Conservation (phyloP, 164 flowering plant genomes). For the Platanus orientalis region DNA sequence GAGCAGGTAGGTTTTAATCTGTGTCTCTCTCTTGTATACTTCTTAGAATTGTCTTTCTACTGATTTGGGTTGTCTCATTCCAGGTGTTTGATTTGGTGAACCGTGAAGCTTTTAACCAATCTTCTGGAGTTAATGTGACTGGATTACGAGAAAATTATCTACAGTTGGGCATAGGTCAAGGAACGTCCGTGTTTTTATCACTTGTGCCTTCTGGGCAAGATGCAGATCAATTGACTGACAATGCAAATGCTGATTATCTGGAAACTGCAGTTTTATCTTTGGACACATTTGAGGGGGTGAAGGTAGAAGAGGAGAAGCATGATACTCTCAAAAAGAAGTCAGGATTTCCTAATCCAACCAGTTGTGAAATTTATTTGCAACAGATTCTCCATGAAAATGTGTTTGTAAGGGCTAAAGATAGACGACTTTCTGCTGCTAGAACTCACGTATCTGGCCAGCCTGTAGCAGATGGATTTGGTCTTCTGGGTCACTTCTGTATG, state of each 20-base stretch:
- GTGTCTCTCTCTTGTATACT: not conserved
- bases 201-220: conserved; percentile 48
- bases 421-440: conserved; percentile 25
- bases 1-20: conserved; percentile 53
- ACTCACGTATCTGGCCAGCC: conserved; percentile 36
- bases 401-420: conserved; percentile 49
- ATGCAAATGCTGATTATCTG: conserved; percentile 17
- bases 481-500: conserved; percentile 83
- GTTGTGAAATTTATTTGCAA: conserved; percentile 76
- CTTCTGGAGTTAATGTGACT: conserved; percentile 63
- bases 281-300: conserved; percentile 37
- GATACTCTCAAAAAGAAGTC: conserved; percentile 18
- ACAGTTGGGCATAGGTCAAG: conserved; percentile 61
- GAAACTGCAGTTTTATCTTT: conserved; percentile 37
- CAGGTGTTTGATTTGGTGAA: conserved; percentile 94
- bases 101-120: conserved; percentile 73
- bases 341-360: conserved; percentile 40
- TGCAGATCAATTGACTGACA: conserved; percentile 29
- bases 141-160: conserved; percentile 80
- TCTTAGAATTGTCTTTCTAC: not conserved
- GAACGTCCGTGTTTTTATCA: conserved; percentile 63
- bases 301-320: conserved; percentile 28
- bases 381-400: conserved; percentile 77
- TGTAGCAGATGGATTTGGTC: conserved; percentile 45
- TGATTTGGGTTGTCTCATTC: conserved; percentile 12